phyloP scores from a whole-genome alignment of 768 basidiomycete genomes.

The Tephrocybe sp. region DNA sequence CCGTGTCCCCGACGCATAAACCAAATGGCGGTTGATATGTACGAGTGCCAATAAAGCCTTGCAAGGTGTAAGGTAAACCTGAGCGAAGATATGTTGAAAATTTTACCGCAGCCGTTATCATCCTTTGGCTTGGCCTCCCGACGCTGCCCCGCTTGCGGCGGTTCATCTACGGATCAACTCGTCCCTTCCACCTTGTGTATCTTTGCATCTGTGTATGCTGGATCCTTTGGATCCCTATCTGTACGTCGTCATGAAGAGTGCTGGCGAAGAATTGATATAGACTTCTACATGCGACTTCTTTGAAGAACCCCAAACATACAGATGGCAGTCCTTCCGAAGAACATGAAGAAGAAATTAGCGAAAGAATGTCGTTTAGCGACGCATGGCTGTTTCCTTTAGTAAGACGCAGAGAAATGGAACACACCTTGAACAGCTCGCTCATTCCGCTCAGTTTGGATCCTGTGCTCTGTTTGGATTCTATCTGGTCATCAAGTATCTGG shows the following conservation, averaged over 20 bases:
- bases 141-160: too few relatives aligned
- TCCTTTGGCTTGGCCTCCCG: too few relatives aligned
- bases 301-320: slow-evolving; percentile 24
- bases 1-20: too few relatives aligned
- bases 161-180: too few relatives aligned
- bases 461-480: slow-evolving; percentile 67
- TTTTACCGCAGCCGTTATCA: too few relatives aligned
- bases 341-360: slow-evolving; percentile 58
- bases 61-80: too few relatives aligned
- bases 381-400: slow-evolving; percentile 79
- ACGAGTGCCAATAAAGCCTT: too few relatives aligned
- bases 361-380: slow-evolving; percentile 62
- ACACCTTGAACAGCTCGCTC: not conserved
- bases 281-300: not conserved
- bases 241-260: slow-evolving; percentile 37
- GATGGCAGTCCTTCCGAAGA: slow-evolving; percentile 29
- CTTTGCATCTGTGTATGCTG: slow-evolving; percentile 62
- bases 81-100: too few relatives aligned
- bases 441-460: slow-evolving; percentile 58
- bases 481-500: slow-evolving; percentile 67
- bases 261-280: slow-evolving; percentile 1
- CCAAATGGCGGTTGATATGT: too few relatives aligned
- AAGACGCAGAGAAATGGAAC: slow-evolving; percentile 23
- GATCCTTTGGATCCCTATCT: slow-evolving; percentile 66
- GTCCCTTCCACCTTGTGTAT: too few relatives aligned